A percentile compares a stretch with the other conserved stretches of the same genome.
Conservation (phyloP, 805 yeast species). For the Clavispora phyllophila region DNA sequence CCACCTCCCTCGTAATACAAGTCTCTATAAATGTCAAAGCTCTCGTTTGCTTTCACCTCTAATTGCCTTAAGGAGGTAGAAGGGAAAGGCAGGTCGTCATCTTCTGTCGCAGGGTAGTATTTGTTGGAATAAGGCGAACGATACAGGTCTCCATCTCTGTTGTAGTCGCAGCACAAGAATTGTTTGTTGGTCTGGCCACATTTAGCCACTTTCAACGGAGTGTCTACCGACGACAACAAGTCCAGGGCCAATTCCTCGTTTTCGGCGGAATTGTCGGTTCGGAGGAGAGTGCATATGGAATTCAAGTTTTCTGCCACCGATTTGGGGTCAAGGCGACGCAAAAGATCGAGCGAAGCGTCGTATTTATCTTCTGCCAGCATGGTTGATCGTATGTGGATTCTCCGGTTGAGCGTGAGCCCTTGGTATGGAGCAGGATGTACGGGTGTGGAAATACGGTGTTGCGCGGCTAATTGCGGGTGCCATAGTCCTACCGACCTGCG, state of each 20-base stretch:
- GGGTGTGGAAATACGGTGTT: neutral
- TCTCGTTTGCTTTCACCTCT: constrained; percentile 79
- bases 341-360: constrained; percentile 75
- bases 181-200: constrained; percentile 57
- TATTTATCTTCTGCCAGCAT: constrained; percentile 44
- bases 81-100: constrained; percentile 63
- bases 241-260: constrained; percentile 72
- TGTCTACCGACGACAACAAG: constrained; percentile 78
- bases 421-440: neutral
- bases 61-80: constrained; percentile 59
- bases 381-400: neutral
- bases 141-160: constrained; percentile 88
- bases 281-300: constrained; percentile 45
- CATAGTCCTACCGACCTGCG: too few species aligned
- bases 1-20: constrained; percentile 91
- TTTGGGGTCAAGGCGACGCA: constrained; percentile 71
- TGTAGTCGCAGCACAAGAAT: constrained; percentile 86
- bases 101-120: constrained; percentile 49
- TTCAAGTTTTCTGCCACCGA: constrained; percentile 42
- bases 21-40: constrained; percentile 90
- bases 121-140: constrained; percentile 88
- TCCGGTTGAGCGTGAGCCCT: neutral
- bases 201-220: constrained; percentile 57
- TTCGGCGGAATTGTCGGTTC: constrained; percentile 18
- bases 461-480: neutral